Base-by-base conservation (phyloP, 148 eudicot species). In the Agrostemma githago region DNA sequence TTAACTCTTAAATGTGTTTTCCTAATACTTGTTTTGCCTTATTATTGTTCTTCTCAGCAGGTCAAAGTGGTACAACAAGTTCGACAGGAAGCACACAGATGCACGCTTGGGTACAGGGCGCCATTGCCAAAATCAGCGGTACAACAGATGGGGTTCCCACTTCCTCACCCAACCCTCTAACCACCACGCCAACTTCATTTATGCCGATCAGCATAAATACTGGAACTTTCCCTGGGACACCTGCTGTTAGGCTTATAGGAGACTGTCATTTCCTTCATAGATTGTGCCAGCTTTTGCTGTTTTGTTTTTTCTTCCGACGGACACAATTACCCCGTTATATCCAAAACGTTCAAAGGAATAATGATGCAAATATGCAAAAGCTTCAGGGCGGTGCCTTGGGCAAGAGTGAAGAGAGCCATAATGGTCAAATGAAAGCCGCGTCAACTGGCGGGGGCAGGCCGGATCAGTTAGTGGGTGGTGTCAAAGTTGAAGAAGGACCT, bases 31-130 rank as follows among this genome's bases (percentile, higher is more conserved):
- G 53, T 56, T 69, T n/a, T 78, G 62, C 42, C 26, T 21, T 73
- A 39, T 44, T 78, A 48, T 51, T 73, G 17, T 44, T 78, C 42
- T 51, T 69, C 72, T 74, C 82, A 92, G 98, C 92, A 19, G 83
- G 86, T 71, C 97, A 87, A 84, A 91, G 88, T 82, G 96, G 90
- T 62, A 80, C 96, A 3, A 81, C 93, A 72, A 92, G 86, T 76
- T 90, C 98, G 72, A 84, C 93, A 0, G 97, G 97, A 71, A 95
- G 89, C 80, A 90, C 92, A 72, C 98, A 90, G 74, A 89, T 95
- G 92, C 97, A 92, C 63, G 98, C 96, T 79, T 95, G 98, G 98
- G 97, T 95, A 64, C 98, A 95, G 82, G 98, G 98, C 73, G 98
- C 98, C 78, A 90, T 95, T 76, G 98, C 98, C 53, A 95, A 95